A percentile compares a stretch with the other conserved stretches of the same genome.
Conservation (phyloP, 257 asterid species). For the Galeopsis tetrahit region DNA sequence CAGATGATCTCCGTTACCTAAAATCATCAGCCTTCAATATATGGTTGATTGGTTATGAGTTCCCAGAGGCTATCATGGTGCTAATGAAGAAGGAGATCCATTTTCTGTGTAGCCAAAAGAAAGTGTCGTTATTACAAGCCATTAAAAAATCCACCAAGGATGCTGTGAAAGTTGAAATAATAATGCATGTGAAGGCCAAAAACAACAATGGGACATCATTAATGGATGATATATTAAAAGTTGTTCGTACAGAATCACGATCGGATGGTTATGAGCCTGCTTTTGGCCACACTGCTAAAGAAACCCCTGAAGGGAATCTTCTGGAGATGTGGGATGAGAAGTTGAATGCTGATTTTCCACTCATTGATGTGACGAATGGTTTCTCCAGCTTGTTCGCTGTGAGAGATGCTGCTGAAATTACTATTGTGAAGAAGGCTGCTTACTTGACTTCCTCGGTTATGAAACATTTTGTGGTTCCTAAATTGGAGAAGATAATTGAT, state of each 20-base stretch:
- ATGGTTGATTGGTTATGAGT: slow-evolving; percentile 66
- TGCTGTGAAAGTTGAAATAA: slow-evolving; percentile 39
- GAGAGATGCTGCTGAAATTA: slow-evolving; percentile 52
- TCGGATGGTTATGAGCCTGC: slow-evolving; percentile 38
- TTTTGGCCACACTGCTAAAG: slow-evolving; percentile 56
- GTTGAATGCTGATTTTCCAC: slow-evolving; percentile 41
- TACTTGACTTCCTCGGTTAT: slow-evolving; percentile 52
- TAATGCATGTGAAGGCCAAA: slow-evolving; percentile 53
- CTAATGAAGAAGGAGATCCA: slow-evolving; percentile 52
- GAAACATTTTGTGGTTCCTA: slow-evolving; percentile 61
- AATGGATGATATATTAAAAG: slow-evolving; percentile 45
- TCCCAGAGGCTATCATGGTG: slow-evolving; percentile 66
- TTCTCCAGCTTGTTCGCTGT: slow-evolving; percentile 60
- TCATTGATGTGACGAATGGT: slow-evolving; percentile 52
- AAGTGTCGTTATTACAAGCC: slow-evolving; percentile 47
- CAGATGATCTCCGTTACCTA: slow-evolving; percentile 56
- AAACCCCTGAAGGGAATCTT: slow-evolving; percentile 58
- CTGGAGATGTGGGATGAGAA: slow-evolving; percentile 56
- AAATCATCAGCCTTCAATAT: slow-evolving; percentile 56
- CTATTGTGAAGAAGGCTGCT: slow-evolving; percentile 58
- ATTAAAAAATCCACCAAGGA: slow-evolving; percentile 50
- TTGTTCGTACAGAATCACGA: slow-evolving; percentile 37
- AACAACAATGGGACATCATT: slow-evolving; percentile 46
- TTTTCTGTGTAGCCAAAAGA: slow-evolving; percentile 59
- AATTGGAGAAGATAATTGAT: slow-evolving; percentile 53